Evolutionary conservation across 169 alveolate genomes (phyloP).

Genomic region (Plasmodium chabaudi): DNA sequence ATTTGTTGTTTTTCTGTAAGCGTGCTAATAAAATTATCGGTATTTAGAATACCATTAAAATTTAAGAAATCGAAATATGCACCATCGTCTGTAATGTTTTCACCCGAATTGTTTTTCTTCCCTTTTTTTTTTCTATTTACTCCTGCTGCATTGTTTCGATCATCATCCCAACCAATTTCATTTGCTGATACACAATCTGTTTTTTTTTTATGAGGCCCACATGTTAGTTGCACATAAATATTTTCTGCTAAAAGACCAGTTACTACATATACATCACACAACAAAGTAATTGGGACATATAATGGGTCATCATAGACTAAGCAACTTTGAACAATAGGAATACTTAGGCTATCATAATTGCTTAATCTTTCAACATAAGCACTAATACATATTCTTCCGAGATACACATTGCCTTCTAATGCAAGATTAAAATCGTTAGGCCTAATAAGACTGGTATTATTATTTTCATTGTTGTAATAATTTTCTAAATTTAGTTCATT

Average conservation of each 20-base stretch:
- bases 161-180: conserved; percentile 13
- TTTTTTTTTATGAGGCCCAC: conserved; percentile 88
- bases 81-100: conserved; percentile 4
- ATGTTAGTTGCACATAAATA: conserved; percentile 84
- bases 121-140: conserved; percentile 13
- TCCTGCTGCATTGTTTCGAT: conserved; percentile 9
- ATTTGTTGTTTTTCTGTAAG: conserved; percentile 78
- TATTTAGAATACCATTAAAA: conserved; percentile 48
- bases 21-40: conserved; percentile 48
- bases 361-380: conserved; percentile 89
- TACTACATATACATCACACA: conserved; percentile 90
- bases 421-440: conserved; percentile 28
- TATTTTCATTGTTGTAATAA: conserved; percentile 56
- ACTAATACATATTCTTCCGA: conserved; percentile 91
- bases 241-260: conserved; percentile 80
- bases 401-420: conserved; percentile 82
- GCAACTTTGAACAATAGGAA: conserved; percentile 90
- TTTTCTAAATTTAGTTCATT: conserved; percentile 78
- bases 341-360: conserved; percentile 87
- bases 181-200: conserved; percentile 84
- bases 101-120: not conserved
- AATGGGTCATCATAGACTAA: conserved; percentile 89
- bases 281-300: conserved; percentile 85
- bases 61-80: conserved; percentile 18
- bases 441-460: conserved; percentile 23